phyloP scores from a whole-genome alignment of 2,329 filamentous ascomycete genomes.

The Sclerotinia borealis region DNA sequence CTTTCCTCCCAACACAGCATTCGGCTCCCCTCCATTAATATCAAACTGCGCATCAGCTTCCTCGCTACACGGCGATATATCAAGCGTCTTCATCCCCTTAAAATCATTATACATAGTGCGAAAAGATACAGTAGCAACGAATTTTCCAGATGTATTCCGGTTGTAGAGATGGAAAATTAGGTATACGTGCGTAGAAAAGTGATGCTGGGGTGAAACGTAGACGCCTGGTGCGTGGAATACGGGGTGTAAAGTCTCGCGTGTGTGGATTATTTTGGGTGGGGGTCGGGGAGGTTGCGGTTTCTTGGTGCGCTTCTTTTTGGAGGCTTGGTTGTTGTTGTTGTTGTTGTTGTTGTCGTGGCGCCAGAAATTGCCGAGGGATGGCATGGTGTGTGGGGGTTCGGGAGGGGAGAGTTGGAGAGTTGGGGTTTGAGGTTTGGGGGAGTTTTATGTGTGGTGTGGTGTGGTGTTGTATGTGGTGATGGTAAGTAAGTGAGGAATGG shows the following conservation, averaged over 20 bases:
- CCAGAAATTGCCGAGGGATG: not conserved
- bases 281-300: rapidly evolving
- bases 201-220: not conserved
- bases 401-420: no score
- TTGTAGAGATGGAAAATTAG: not conserved
- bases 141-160: not conserved
- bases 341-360: not conserved
- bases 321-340: no score
- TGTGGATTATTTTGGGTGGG: not conserved
- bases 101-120: not conserved
- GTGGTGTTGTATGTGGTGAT: not conserved
- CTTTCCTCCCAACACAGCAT: not conserved
- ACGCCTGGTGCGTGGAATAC: not conserved
- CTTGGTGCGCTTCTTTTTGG: not conserved
- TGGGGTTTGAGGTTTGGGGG: not conserved
- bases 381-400: not conserved
- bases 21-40: not conserved
- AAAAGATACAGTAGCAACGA: not conserved
- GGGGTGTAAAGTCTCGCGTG: not conserved
- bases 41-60: not conserved
- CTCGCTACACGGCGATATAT: not conserved
- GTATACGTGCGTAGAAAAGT: not conserved
- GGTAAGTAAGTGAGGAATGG: no score
- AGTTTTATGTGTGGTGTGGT: not conserved
- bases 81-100: not conserved